These are phyloP conservation scores for Serendipita indica DNA, from an alignment of 768 basidiomycete species.

Conservation along the genomic window DNA sequence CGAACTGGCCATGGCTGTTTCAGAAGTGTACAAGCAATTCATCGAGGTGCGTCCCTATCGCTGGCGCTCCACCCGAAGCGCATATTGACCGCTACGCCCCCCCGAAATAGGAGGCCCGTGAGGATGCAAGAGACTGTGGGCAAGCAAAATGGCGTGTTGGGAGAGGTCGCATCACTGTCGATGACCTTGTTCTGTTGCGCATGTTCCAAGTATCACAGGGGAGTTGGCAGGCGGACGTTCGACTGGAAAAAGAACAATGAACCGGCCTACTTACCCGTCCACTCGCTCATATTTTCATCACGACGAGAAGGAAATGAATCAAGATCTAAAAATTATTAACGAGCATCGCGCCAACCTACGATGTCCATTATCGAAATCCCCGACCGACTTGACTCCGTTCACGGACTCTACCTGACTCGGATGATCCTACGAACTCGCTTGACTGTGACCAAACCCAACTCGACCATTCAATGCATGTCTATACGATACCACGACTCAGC, in stretches of 20 bases:
- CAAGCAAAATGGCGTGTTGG: slow-evolving; percentile 9
- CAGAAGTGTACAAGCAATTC: slow-evolving; percentile 7
- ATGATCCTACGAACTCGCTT: not conserved
- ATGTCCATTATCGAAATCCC: no score
- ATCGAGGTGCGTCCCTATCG: not conserved
- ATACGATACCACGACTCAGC: not conserved
- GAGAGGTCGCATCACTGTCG: slow-evolving; percentile 1
- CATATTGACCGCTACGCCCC: no score
- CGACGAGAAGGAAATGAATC: not conserved
- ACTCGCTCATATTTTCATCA: not conserved
- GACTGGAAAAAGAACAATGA: not conserved
- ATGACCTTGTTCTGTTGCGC: slow-evolving; percentile 6
- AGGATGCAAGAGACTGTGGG: not conserved
- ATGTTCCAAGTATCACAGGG: slow-evolving; percentile 8
- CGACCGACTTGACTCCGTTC: no score
- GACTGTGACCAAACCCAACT: not conserved
- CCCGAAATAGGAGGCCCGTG: not conserved
- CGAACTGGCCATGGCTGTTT: slow-evolving; percentile 7
- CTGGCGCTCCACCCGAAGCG: not conserved
- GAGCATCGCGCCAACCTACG: not conserved
- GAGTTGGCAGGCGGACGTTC: slow-evolving; percentile 6
- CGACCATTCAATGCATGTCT: not conserved
- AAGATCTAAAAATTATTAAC: not conserved
- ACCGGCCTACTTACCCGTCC: not conserved
- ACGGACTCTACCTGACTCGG: not conserved